A percentile compares a stretch with the other conserved stretches of the same genome.
Evolutionary conservation across 306 rosid genomes (phyloP).

Genomic region (Sphenostylis stenocarpa): DNA sequence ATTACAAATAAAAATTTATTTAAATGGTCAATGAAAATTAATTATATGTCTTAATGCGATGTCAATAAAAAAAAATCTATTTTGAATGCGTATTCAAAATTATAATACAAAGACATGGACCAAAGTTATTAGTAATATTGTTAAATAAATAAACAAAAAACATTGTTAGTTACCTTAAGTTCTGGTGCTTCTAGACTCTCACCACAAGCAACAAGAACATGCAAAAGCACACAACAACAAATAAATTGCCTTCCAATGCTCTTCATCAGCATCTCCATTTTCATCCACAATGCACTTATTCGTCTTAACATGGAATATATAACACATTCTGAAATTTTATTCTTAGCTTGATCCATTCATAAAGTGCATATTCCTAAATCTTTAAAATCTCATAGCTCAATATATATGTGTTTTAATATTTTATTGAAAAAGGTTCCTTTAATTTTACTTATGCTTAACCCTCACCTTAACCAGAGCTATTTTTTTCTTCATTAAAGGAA

Average conservation of each 20-base stretch:
- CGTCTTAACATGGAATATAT: conserved; percentile 11
- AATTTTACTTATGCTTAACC: conserved; percentile 41
- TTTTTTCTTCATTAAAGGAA: conserved; percentile 38
- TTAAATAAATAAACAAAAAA: no score
- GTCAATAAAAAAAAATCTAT: no score
- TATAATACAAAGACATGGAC: neutral
- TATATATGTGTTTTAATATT: neutral
- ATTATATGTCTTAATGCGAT: no score
- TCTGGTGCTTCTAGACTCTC: conserved; percentile 40
- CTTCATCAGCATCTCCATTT: conserved; percentile 27
- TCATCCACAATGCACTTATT: conserved; percentile 6
- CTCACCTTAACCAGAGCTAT: neutral
- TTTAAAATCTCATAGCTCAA: neutral
- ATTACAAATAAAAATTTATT: no score
- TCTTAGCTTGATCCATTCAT: conserved; percentile 50
- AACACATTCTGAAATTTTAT: conserved; percentile 31
- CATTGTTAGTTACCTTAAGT: conserved; percentile 42
- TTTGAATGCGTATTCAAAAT: neutral
- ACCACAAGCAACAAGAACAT: conserved; percentile 41
- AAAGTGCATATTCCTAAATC: conserved; percentile 45
- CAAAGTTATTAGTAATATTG: neutral
- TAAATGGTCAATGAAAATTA: no score
- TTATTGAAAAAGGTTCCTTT: conserved; percentile 38
- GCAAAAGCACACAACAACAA: conserved; percentile 34
- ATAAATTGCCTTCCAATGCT: conserved; percentile 15